Conservation (phyloP, 1,284 basidiomycete species). For the Sporisorium exsertum region DNA sequence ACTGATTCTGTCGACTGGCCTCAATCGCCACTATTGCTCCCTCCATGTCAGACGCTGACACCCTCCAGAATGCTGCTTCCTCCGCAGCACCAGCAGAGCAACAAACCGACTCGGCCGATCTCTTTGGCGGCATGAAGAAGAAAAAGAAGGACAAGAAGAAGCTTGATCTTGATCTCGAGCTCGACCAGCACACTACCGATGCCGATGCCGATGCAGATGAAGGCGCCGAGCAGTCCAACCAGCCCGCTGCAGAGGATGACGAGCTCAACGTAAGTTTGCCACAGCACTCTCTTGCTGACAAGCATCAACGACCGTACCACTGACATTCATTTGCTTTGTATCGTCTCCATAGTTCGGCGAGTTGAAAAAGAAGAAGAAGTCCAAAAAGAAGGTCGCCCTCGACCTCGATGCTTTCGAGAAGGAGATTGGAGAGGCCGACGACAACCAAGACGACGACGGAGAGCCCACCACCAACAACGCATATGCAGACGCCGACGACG, state of each 20-base stretch:
- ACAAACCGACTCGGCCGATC: constrained; percentile 79
- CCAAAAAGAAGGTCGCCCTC: constrained; percentile 68
- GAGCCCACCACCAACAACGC: constrained; percentile 70
- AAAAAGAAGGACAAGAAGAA: constrained; percentile 89
- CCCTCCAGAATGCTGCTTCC: constrained; percentile 28
- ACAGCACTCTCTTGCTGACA: neutral
- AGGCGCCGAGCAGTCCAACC: constrained; percentile 40
- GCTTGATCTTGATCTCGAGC: constrained; percentile 76
- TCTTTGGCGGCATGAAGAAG: constrained; percentile 90
- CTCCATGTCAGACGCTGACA: constrained; percentile 34
- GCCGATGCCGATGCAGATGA: constrained; percentile 53
- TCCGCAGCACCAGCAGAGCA: constrained; percentile 20
- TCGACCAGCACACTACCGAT: constrained; percentile 54
- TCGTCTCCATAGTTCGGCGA: constrained; percentile 70
- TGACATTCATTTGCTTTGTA: neutral
- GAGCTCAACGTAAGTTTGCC: constrained; percentile 67
- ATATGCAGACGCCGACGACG: constrained; percentile 73
- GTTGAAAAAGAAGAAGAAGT: constrained; percentile 73
- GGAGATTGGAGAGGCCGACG: constrained; percentile 69
- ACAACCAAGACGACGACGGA: constrained; percentile 71
- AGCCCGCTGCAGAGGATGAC: constrained; percentile 54
- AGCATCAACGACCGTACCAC: neutral
- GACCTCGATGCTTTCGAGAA: constrained; percentile 70
- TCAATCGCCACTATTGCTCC: neutral
- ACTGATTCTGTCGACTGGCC: neutral